Conservation (phyloP, 768 basidiomycete genomes). For the Lyophyllum shimeji region DNA sequence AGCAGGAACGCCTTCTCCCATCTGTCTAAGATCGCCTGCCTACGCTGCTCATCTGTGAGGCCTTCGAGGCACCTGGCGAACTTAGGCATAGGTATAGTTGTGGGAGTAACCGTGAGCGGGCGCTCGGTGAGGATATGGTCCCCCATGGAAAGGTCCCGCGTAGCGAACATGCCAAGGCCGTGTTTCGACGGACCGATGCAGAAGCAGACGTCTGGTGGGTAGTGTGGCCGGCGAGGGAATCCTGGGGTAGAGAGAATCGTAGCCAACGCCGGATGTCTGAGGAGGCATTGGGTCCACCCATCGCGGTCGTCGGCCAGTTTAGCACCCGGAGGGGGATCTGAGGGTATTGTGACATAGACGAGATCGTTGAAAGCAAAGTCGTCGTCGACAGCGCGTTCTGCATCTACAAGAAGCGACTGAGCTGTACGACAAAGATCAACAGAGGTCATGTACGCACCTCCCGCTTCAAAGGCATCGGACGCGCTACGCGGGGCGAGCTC, state of each 20-base stretch:
- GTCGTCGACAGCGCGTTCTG: not conserved
- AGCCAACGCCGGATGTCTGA: constrained; percentile 8
- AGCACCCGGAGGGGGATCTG: not conserved
- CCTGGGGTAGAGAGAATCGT: constrained; percentile 10
- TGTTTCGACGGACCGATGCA: constrained; percentile 12
- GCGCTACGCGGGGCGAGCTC: not conserved
- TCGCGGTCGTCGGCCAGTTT: constrained; percentile 6
- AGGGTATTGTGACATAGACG: constrained; percentile 10
- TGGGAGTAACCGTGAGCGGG: constrained; percentile 20
- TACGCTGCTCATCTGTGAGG: constrained; percentile 4
- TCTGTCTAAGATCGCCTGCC: constrained; percentile 10
- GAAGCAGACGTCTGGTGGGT: constrained; percentile 12
- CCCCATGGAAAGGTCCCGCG: constrained; percentile 19
- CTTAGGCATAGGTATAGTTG: constrained; percentile 15
- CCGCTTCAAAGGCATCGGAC: not conserved
- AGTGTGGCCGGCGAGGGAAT: constrained; percentile 11
- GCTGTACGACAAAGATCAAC: not conserved
- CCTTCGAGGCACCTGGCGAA: constrained; percentile 5
- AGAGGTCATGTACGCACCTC: not conserved
- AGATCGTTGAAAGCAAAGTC: constrained; percentile 15
- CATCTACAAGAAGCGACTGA: not conserved
- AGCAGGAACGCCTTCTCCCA: constrained; percentile 21
- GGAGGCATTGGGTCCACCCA: constrained; percentile 18
- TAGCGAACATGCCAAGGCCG: constrained; percentile 25
- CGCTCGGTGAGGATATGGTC: constrained; percentile 23